A percentile compares a stretch with the other conserved stretches of the same genome.
Conservation (phyloP, 1,139 yeast genomes). For the Yamadazyma kanchanaburiensis region DNA sequence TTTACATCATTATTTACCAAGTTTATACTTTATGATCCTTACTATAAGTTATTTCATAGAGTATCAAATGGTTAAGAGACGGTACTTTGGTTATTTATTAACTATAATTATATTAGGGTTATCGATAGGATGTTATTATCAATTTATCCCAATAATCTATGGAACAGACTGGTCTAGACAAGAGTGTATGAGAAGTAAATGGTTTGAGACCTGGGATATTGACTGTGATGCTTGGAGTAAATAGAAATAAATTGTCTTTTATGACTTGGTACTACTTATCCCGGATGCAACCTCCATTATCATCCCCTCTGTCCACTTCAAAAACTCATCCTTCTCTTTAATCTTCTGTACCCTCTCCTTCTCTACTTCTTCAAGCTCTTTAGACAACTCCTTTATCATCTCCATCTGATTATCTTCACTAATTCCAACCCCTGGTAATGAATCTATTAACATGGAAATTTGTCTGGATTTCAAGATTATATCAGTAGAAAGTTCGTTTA, state of each 20-base stretch:
- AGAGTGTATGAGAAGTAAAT: conserved; percentile 23
- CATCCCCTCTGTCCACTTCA: conserved; percentile 65
- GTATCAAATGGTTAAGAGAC: conserved; percentile 22
- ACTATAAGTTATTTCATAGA: conserved; percentile 29
- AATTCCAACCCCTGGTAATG: conserved; percentile 91
- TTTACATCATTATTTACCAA: conserved; percentile 38
- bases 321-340: conserved; percentile 60
- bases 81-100: conserved; percentile 16
- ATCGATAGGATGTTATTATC: conserved; percentile 16
- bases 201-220: conserved; percentile 37
- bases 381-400: conserved; percentile 60
- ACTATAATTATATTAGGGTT: conserved; percentile 12
- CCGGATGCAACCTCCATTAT: conserved; percentile 63
- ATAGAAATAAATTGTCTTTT: not conserved
- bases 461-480: conserved; percentile 83
- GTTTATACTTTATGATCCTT: conserved; percentile 34
- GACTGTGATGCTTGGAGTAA: conserved; percentile 19
- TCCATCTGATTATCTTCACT: conserved; percentile 71
- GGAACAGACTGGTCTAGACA: conserved; percentile 31
- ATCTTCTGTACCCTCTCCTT: conserved; percentile 55
- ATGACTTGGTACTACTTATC: conserved; percentile 34
- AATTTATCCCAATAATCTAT: conserved; percentile 30
- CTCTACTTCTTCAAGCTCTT: conserved; percentile 63
- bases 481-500: conserved; percentile 77
- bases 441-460: conserved; percentile 78